phyloP scores from a whole-genome alignment of 75 land plant genomes.

The Picea sitchensis region DNA sequence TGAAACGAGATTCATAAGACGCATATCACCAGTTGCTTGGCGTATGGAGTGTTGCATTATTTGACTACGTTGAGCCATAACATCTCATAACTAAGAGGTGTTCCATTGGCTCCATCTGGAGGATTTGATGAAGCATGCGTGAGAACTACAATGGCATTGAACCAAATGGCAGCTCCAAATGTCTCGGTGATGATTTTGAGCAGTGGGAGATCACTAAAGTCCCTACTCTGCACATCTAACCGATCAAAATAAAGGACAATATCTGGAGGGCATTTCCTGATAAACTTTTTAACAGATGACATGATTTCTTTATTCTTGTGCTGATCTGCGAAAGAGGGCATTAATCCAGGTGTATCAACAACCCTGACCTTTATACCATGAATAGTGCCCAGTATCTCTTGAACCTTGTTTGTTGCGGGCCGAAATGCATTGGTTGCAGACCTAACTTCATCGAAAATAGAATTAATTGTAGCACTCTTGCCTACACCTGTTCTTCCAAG shows the following conservation, averaged over 20 bases:
- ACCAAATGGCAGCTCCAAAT: constrained; percentile 87
- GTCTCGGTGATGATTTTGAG: constrained; percentile 57
- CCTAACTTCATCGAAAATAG: constrained; percentile 74
- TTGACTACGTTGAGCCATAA: constrained; percentile 91
- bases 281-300: constrained; percentile 58
- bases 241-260: constrained; percentile 91
- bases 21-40: constrained; percentile 89
- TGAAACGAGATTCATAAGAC: constrained; percentile 90
- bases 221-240: constrained; percentile 76
- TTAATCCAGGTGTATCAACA: too few species aligned
- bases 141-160: constrained; percentile 80
- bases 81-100: constrained; percentile 83
- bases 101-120: constrained; percentile 91
- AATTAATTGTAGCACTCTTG: constrained; percentile 94
- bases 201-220: constrained; percentile 86
- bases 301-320: constrained; percentile 47
- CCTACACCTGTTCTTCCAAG: constrained; percentile 94
- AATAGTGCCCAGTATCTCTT: constrained; percentile 56
- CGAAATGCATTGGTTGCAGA: constrained; percentile 64
- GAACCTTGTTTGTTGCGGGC: constrained; percentile 60
- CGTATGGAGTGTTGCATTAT: constrained; percentile 87
- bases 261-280: constrained; percentile 76
- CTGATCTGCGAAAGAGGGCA: not conserved
- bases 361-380: too few species aligned
- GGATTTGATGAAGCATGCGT: constrained; percentile 94